phyloP scores from a whole-genome alignment of 345 rosid species.

The Euphorbia pulcherrima region DNA sequence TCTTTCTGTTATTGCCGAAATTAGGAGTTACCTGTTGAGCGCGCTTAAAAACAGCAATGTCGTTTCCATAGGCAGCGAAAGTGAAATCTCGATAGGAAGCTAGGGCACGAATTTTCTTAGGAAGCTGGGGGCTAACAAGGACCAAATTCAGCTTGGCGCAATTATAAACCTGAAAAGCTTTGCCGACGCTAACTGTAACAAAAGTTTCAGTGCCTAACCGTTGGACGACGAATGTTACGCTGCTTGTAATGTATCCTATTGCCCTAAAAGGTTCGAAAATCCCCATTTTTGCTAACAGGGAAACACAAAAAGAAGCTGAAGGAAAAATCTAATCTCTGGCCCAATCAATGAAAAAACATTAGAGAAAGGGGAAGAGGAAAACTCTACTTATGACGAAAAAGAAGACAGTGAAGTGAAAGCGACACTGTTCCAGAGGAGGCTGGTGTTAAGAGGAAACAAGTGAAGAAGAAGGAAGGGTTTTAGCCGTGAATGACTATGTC shows the following conservation, averaged over 20 bases:
- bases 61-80: constrained; percentile 68
- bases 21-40: constrained; percentile 60
- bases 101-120: constrained; percentile 82
- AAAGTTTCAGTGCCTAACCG: constrained; percentile 87
- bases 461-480: neutral
- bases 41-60: constrained; percentile 72
- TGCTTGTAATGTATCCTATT: constrained; percentile 77
- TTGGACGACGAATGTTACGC: constrained; percentile 81
- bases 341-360: neutral
- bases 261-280: constrained; percentile 91
- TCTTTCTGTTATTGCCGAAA: neutral
- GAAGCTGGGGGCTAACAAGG: constrained; percentile 79
- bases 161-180: constrained; percentile 88
- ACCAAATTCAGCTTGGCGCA: constrained; percentile 83
- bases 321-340: neutral
- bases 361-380: neutral
- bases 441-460: neutral
- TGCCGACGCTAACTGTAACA: constrained; percentile 84
- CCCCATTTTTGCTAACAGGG: constrained; percentile 49
- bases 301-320: neutral
- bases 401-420: too few relatives aligned
- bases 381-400: too few relatives aligned
- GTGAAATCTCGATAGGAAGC: constrained; percentile 83
- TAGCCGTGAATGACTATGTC: neutral
- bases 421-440: neutral